Conservation (phyloP, 306 rosid genomes). For the Ammopiptanthus mongolicus region DNA sequence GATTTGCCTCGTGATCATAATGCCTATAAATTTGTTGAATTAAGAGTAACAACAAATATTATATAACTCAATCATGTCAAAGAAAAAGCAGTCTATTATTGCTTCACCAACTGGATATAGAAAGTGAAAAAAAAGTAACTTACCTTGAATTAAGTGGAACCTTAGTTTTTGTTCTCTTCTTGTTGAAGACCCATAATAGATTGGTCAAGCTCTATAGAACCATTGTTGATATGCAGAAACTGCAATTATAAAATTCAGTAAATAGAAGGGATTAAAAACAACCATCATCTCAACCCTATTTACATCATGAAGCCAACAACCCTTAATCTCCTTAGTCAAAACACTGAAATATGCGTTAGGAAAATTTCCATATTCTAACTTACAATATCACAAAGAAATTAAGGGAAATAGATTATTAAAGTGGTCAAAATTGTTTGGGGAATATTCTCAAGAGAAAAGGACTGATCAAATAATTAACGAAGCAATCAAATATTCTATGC, state of each 20-base stretch:
- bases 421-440: slow-evolving; percentile 10
- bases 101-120: neutral
- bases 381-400: slow-evolving; percentile 10
- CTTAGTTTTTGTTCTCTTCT: slow-evolving; percentile 88
- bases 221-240: slow-evolving; percentile 79
- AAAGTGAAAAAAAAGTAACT: slow-evolving; percentile 27
- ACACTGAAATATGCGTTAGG: neutral
- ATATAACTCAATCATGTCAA: too few relatives aligned
- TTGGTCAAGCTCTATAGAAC: slow-evolving; percentile 89
- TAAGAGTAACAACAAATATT: too few relatives aligned
- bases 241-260: slow-evolving; percentile 36
- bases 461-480: slow-evolving; percentile 16
- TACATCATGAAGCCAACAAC: neutral
- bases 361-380: slow-evolving; percentile 11
- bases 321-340: slow-evolving; percentile 15
- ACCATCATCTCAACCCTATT: slow-evolving; percentile 4
- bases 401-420: neutral
- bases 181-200: slow-evolving; percentile 85
- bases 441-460: slow-evolving; percentile 17
- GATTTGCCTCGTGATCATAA: too few relatives aligned
- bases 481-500: neutral
- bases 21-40: too few relatives aligned
- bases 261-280: slow-evolving; percentile 6
- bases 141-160: slow-evolving; percentile 98
- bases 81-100: neutral